Percentiles rank a stretch among this genome's conserved stretches.
Conservation (phyloP, 1,284 basidiomycete species). For the Ceratobasidium sp. region DNA sequence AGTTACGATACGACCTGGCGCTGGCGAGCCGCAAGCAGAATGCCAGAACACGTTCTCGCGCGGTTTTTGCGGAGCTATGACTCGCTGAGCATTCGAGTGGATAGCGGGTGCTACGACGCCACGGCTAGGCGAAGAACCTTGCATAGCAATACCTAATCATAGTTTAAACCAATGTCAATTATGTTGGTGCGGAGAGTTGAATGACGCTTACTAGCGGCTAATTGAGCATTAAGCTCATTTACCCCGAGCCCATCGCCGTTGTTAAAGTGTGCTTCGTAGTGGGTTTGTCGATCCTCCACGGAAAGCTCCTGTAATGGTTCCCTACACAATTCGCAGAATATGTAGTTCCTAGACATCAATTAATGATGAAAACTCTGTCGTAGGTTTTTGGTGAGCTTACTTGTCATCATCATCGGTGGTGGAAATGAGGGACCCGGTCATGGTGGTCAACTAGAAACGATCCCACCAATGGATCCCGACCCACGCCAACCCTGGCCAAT, state of each 20-base stretch:
- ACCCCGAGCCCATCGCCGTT: slow-evolving; percentile 44
- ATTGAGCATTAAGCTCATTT: slow-evolving; percentile 32
- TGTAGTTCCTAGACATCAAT: slow-evolving; percentile 16
- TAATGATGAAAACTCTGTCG: not conserved
- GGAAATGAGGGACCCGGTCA: slow-evolving; percentile 20
- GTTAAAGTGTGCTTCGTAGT: slow-evolving; percentile 46
- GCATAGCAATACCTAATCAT: slow-evolving; percentile 4
- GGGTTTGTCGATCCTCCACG: slow-evolving; percentile 43
- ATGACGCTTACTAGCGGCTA: slow-evolving; percentile 14
- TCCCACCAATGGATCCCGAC: not conserved
- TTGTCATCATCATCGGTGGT: slow-evolving; percentile 10
- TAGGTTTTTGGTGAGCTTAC: not conserved
- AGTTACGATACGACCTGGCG: slow-evolving; percentile 74
- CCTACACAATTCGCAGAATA: slow-evolving; percentile 24
- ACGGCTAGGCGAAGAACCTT: slow-evolving; percentile 16
- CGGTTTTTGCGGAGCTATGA: slow-evolving; percentile 37
- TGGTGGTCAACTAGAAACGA: slow-evolving; percentile 16
- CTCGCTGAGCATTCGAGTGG: not conserved
- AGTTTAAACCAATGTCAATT: not conserved
- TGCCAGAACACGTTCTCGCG: slow-evolving; percentile 68
- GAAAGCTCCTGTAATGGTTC: slow-evolving; percentile 42
- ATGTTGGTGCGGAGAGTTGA: not conserved
- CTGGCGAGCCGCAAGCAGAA: slow-evolving; percentile 53
- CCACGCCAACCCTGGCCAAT: not conserved
- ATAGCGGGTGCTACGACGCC: not conserved